phyloP scores from a whole-genome alignment of 306 rosid species.

The Vigna trinervia region DNA sequence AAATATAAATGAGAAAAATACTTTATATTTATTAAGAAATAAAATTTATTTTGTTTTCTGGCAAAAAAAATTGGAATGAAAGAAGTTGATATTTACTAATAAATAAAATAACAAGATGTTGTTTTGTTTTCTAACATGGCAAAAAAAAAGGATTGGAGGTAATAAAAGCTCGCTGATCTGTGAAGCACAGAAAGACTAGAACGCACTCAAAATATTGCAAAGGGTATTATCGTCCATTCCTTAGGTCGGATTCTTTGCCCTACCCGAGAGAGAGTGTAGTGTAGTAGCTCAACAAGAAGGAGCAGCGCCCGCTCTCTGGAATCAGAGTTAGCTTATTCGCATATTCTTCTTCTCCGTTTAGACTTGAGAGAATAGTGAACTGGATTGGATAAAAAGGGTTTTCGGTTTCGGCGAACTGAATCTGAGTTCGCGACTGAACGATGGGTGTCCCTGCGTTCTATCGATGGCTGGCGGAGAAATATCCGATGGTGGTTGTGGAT shows the following conservation, averaged over 20 bases:
- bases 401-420: not conserved
- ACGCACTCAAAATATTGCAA: not conserved
- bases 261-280: not conserved
- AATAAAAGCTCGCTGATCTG: not conserved
- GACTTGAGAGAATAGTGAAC: not conserved
- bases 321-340: not conserved
- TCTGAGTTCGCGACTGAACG: conserved; percentile 9
- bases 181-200: not conserved
- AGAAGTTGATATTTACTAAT: no score
- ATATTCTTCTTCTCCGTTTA: not conserved
- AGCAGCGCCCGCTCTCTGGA: no score
- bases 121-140: not conserved
- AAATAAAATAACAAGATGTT: no score
- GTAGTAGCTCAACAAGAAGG: not conserved
- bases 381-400: not conserved
- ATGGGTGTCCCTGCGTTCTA: conserved; percentile 99
- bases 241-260: not conserved
- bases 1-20: no score
- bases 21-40: no score
- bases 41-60: no score
- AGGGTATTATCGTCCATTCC: not conserved
- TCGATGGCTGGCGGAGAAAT: conserved; percentile 96
- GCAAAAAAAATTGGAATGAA: no score
- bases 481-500: conserved; percentile 81
- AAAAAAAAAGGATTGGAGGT: no score